Conservation (phyloP, 495 filamentous ascomycete species). For the Penicillium malachiteum region DNA sequence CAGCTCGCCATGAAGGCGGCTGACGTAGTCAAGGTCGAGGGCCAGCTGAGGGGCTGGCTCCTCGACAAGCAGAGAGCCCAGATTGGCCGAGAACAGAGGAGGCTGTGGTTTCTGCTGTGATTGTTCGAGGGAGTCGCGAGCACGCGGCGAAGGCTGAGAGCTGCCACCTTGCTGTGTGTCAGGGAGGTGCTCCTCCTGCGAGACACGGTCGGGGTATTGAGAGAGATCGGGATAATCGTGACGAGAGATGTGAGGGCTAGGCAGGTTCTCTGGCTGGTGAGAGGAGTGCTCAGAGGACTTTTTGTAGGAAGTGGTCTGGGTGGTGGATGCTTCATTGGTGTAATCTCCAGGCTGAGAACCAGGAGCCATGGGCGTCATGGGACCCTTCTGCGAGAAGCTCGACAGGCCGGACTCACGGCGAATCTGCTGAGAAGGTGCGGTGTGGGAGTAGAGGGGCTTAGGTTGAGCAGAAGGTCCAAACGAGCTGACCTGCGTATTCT, state of each 20-base stretch:
- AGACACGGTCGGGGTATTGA: conserved; percentile 34
- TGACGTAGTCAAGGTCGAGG: conserved; percentile 55
- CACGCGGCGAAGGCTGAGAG: conserved; percentile 36
- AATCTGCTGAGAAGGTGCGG: conserved; percentile 52
- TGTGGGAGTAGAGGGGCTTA: conserved; percentile 47
- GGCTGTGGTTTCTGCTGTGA: conserved; percentile 45
- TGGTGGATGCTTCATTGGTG: conserved; percentile 81
- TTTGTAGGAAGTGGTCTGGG: conserved; percentile 73
- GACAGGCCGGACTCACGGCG: conserved; percentile 49
- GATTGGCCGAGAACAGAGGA: conserved; percentile 44
- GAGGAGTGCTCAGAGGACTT: conserved; percentile 58
- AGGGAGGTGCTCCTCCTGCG: conserved; percentile 46
- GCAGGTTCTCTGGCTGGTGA: conserved; percentile 56
- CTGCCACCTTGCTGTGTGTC: conserved; percentile 47
- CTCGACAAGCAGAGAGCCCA: conserved; percentile 45
- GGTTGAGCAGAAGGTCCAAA: conserved; percentile 55
- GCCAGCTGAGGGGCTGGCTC: conserved; percentile 47
- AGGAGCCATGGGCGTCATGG: conserved; percentile 69
- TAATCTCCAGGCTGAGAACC: conserved; percentile 75
- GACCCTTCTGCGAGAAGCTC: conserved; percentile 66
- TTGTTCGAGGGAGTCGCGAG: conserved; percentile 26
- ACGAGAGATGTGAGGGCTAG: conserved; percentile 42
- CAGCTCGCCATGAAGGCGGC: conserved; percentile 57
- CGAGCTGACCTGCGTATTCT: conserved; percentile 47
- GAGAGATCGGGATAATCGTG: conserved; percentile 27